Base-by-base conservation (phyloP, 768 basidiomycete species). In the Amanita polypyramis region DNA sequence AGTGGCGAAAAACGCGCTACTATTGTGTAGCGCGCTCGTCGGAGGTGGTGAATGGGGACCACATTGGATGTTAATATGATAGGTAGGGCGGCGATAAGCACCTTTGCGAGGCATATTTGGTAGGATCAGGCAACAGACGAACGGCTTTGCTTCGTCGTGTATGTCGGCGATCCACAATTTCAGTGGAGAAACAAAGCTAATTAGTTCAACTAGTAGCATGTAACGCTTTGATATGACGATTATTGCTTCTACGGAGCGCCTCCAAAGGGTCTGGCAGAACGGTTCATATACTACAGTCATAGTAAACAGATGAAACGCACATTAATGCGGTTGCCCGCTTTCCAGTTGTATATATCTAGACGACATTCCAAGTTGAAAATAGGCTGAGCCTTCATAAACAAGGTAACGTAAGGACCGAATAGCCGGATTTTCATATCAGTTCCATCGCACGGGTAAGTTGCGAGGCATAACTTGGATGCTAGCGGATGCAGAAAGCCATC, bases 401-500 rank as follows among this genome's bases (percentile, higher is more conserved):
- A 4, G 21, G 45, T 37, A n/a, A 46, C 45, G 25, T 46, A 46
- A 23, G 19, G 20, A 29, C 34, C 45, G 32, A 35, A 46, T 46
- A 46, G 25, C 11, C 35, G 34, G 9, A 37, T 32, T 20, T 19
- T 19, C 8, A 33, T 37, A n/a, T 6, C 8, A n/a, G 34, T 9
- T 11, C 7, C n/a, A 17, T 35, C 34, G 21, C 34, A 10, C 10
- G 8, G 2, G 33, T 36, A 46, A 15, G 45, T 19, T 15, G 35
- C 35, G 27, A 46, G 45, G 10, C 8, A 7, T 4, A 7, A 6
- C 14, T 25, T 27, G 8, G n/a, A 14, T 17, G 74, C 75, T 37
- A 67, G 49, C 21, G 70, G 73, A 56, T 81, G 79, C 5, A 54
- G 60, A 17, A 61, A 58, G 30, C 75, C 74, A 7, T 70, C 72